Base-by-base conservation (phyloP, 768 basidiomycete genomes). In the Pleurotus djamor region DNA sequence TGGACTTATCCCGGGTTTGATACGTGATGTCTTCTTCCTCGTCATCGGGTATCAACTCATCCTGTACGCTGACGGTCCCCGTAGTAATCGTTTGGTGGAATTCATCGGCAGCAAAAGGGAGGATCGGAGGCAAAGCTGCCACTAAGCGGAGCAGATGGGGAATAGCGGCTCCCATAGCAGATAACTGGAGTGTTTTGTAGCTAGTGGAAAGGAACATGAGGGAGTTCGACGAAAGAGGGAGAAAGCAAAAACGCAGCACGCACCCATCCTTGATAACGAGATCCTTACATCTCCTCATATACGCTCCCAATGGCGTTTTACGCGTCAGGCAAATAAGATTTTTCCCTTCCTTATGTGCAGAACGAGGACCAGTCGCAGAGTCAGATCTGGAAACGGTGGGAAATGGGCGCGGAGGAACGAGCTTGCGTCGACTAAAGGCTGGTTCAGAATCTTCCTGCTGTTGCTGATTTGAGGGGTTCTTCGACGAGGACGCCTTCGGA, bases 101-200 rank as follows among this genome's bases (percentile, higher is more conserved):
- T 58, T 92, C 88, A 50, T 84, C 81, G 38, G 73, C 69, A 0
- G 83, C 64, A 66, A 83, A 91, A 0, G 92, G 91, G 9, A 96
- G 78, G 50, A 88, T 85, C 2, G 81, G 77, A 0, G 92, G 90
- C 33, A 95, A 77, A 17, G 91, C 87, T 4, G 87, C 80, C 10
- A 82, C 74, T 12, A 96, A 78, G 49, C 85, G 84, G 33, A 89
- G 72, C 21, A 93, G 83, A 65, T 87, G 87, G 2, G 94, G 92
- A 59, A 96, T 94, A 1, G 94, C 92, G 4, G 94, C 94, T 28
- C 92, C 94, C 86, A 95, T 89, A 5, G 91, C 94, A 60, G 82
- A 85, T 47, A 96, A 71, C 69, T 87, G 83, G 35, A 96, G 71
- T 4, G 83, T 85, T 62, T 88, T 88, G 67, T 91, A 87, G 37